These are phyloP conservation scores for Mucor piriformis DNA, from an alignment of 371 early-diverging fungal genomes.

Conservation along the genomic window DNA sequence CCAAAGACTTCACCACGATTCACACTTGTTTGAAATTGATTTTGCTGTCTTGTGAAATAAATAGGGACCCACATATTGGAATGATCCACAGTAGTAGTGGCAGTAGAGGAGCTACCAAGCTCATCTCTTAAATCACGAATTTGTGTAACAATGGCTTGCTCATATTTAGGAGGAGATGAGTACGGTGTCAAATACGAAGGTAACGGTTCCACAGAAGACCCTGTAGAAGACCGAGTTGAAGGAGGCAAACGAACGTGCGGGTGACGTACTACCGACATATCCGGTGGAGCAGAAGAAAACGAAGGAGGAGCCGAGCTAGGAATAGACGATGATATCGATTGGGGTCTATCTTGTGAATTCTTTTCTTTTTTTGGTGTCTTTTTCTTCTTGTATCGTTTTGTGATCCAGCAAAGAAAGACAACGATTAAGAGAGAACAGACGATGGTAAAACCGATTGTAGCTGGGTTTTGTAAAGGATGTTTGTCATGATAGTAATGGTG, in stretches of 20 bases:
- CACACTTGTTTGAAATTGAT: background rate
- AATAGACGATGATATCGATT: constrained; percentile 9
- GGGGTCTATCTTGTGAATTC: background rate
- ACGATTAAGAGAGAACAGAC: constrained; percentile 29
- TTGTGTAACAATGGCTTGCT: constrained; percentile 52
- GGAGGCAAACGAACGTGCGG: background rate
- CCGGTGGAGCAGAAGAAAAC: constrained; percentile 33
- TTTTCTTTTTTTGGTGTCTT: background rate
- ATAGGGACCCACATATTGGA: constrained; percentile 22
- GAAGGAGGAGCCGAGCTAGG: constrained; percentile 44
- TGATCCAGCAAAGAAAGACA: constrained; percentile 22
- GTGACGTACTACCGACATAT: constrained; percentile 9
- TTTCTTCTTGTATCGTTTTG: constrained; percentile 18
- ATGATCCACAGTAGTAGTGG: background rate
- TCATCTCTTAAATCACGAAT: constrained; percentile 31
- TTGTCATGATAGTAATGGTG: constrained; percentile 17
- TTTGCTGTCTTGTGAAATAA: constrained; percentile 15
- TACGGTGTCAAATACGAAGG: constrained; percentile 45
- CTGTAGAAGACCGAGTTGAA: constrained; percentile 23
- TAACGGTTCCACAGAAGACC: constrained; percentile 26
- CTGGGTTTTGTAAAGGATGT: constrained; percentile 22
- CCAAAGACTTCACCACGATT: constrained; percentile 7
- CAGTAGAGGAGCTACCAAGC: constrained; percentile 4
- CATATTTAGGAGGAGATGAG: constrained; percentile 47
- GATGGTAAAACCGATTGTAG: constrained; percentile 31